phyloP scores from a whole-genome alignment of 768 basidiomycete species.

The Russula dissimulans region DNA sequence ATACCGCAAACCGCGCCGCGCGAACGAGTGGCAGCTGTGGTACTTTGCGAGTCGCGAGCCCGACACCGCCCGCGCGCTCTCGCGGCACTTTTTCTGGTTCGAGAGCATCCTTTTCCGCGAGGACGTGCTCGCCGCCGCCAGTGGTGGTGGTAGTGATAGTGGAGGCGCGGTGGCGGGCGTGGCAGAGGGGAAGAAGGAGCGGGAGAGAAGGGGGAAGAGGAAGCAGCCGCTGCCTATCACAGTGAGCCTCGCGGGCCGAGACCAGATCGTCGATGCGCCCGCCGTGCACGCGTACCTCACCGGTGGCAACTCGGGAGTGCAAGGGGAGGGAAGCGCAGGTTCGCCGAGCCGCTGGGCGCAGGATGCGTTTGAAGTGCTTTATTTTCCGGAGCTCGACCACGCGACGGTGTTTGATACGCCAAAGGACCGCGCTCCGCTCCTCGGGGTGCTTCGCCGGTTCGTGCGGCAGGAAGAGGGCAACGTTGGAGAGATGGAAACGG shows the following conservation, averaged over 20 bases:
- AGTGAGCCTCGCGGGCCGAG: slow-evolving; percentile 32
- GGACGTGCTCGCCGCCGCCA: slow-evolving; percentile 32
- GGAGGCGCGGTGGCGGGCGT: too few species aligned
- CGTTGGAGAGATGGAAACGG: neutral
- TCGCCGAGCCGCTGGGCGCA: slow-evolving; percentile 24
- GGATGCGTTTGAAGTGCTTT: slow-evolving; percentile 33
- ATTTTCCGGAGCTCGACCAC: slow-evolving; percentile 33
- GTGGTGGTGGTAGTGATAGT: neutral
- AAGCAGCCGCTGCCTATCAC: slow-evolving; percentile 21
- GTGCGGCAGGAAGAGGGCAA: slow-evolving; percentile 12
- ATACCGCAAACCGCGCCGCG: slow-evolving; percentile 41
- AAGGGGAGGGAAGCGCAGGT: slow-evolving; percentile 10
- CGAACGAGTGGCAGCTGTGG: slow-evolving; percentile 60
- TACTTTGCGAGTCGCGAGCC: slow-evolving; percentile 58
- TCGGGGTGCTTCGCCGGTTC: slow-evolving; percentile 28
- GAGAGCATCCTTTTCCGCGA: slow-evolving; percentile 54
- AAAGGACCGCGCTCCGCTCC: slow-evolving; percentile 24
- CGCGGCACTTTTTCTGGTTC: slow-evolving; percentile 57
- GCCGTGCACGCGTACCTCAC: slow-evolving; percentile 36
- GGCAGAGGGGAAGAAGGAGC: too few species aligned
- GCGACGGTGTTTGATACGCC: slow-evolving; percentile 31
- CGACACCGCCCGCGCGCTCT: slow-evolving; percentile 49
- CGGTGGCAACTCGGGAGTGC: slow-evolving; percentile 8
- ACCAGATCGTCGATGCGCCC: slow-evolving; percentile 35
- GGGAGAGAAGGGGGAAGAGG: neutral